Evolutionary conservation across 768 basidiomycete species (phyloP), one percentile per base, ranked within the genome.

Genomic region (Pleurotus eryngii): DNA sequence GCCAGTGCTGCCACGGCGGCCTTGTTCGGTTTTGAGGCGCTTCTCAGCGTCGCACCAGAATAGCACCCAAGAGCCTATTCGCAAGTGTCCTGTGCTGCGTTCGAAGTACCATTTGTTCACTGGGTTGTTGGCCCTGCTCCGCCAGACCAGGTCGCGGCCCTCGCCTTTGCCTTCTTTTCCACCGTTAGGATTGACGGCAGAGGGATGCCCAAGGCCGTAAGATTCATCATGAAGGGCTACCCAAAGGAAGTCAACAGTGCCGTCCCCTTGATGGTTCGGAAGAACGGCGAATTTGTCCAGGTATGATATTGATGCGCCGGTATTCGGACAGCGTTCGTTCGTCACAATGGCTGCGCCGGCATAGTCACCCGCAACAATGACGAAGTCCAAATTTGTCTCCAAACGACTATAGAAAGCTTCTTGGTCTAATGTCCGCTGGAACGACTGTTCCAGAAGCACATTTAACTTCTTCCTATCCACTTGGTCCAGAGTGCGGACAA

Each of bases 31-130:
- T 70, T 82, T 86, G 24, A 95, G 72, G 53, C 88, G 79, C 72
- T 88, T 91, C 76, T 98, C 96, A 1, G 89, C 93, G 74, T 99
- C 97, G 71, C 95, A 97, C 97, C 97, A 99, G 72, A 99, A 99
- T 64, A 99, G 71, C 46, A 93, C 86, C 92, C 96, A 99, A 22
- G 85, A 76, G 9, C 87, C 89, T 77, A 89, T 82, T 61, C 91
- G 81, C 39, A 94, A 60, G 73, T 98, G 95, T 17, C 97, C 97
- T 17, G 88, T 89, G 68, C 89, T 91, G 35, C 97, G 86, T 67
- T 99, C 97, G 62, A 93, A 98, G 74, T 99, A 99, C 97, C 97
- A 99, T 73, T 95, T 96, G 75, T 99, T 99, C 57, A 98, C 86
- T 0, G 95, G 95, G 70, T 99, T 99, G 73, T 97, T 81, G 5